phyloP scores from a whole-genome alignment of 2,329 filamentous ascomycete genomes.

The Colletotrichum theobromicola region DNA sequence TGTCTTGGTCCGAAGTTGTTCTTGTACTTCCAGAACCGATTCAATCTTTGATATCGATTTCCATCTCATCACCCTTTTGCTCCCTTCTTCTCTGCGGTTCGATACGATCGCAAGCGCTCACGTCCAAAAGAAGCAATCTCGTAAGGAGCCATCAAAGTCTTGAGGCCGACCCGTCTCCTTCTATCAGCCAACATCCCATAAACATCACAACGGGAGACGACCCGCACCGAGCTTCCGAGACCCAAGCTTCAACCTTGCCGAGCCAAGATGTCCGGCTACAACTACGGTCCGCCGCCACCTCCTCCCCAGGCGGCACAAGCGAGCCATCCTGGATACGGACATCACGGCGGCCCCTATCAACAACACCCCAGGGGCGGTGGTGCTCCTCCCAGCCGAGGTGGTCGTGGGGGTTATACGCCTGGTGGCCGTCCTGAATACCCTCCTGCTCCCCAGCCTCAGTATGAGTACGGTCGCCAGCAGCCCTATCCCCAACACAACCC shows the following conservation, averaged over 20 bases:
- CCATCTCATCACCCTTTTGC: neutral
- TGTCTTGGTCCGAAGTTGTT: neutral
- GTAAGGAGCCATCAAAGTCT: neutral
- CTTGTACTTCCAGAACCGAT: neutral
- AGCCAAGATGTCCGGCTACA: slow-evolving; percentile 52
- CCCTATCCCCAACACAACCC: slow-evolving; percentile 28
- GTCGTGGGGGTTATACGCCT: slow-evolving; percentile 44
- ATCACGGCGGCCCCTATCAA: slow-evolving; percentile 42
- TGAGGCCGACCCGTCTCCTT: neutral
- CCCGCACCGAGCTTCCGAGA: neutral
- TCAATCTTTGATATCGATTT: neutral
- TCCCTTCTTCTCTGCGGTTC: neutral
- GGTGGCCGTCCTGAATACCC: slow-evolving; percentile 48
- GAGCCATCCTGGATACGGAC: slow-evolving; percentile 41
- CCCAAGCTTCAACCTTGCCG: neutral
- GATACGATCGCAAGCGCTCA: neutral
- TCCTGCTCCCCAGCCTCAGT: slow-evolving; percentile 39
- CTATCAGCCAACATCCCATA: neutral
- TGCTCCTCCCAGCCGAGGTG: slow-evolving; percentile 36
- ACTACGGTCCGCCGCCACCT: slow-evolving; percentile 59
- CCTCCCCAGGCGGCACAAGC: slow-evolving; percentile 40
- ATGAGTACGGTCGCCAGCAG: slow-evolving; percentile 47
- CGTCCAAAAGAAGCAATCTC: neutral
- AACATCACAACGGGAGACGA: neutral
- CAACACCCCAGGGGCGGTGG: slow-evolving; percentile 40